Conservation (phyloP, 306 rosid genomes). For the Vigna radiata region DNA sequence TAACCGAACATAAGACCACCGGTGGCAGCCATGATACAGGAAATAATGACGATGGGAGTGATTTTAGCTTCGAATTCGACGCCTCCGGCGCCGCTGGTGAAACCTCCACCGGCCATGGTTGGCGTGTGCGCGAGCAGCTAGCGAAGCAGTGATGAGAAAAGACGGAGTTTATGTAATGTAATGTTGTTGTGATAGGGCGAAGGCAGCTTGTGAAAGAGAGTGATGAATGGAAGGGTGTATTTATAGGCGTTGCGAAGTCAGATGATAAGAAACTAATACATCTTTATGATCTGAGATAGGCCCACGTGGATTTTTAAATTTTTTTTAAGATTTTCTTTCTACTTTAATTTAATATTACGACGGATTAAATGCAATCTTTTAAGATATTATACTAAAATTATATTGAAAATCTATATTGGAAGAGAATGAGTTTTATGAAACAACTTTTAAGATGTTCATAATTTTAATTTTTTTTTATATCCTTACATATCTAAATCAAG, state of each 20-base stretch:
- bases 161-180: neutral
- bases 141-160: too few relatives aligned
- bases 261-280: too few relatives aligned
- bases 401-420: too few relatives aligned
- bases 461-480: too few relatives aligned
- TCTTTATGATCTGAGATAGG: too few relatives aligned
- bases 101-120: constrained; percentile 70
- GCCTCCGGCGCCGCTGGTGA: constrained; percentile 32
- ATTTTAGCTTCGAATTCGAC: constrained; percentile 77
- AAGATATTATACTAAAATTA: too few relatives aligned
- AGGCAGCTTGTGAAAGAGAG: neutral
- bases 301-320: constrained; percentile 12
- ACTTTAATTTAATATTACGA: neutral
- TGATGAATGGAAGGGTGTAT: neutral
- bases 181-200: too few relatives aligned
- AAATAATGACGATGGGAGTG: constrained; percentile 75
- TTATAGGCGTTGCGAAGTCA: neutral
- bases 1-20: constrained; percentile 93
- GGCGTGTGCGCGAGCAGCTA: too few relatives aligned
- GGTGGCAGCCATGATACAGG: constrained; percentile 81
- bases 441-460: too few relatives aligned
- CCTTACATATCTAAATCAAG: too few relatives aligned
- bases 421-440: too few relatives aligned
- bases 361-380: too few relatives aligned
- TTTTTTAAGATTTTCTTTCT: neutral